These are phyloP conservation scores for Marchantia paleacea DNA, from an alignment of 225 moss, liverwort and hornwort genomes.

Conservation along the genomic window DNA sequence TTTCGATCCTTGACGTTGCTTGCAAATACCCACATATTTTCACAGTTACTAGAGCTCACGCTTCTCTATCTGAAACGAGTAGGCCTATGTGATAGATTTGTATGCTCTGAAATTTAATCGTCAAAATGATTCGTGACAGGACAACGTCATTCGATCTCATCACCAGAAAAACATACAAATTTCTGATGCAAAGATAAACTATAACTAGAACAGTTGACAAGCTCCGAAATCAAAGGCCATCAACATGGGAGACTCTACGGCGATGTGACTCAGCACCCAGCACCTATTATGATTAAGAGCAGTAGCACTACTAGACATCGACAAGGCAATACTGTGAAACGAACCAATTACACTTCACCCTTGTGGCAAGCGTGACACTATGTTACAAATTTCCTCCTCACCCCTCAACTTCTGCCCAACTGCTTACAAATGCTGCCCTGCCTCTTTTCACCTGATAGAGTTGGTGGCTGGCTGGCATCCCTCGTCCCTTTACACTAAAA, in stretches of 20 bases:
- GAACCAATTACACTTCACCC: slow-evolving; percentile 6
- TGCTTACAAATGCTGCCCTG: neutral
- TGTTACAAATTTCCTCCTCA: slow-evolving; percentile 23
- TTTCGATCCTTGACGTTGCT: neutral
- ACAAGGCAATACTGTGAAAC: neutral
- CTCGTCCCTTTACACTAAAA: slow-evolving; percentile 1
- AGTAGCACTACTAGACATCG: neutral
- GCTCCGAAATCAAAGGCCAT: too few relatives aligned
- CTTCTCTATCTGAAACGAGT: neutral
- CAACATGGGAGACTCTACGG: neutral
- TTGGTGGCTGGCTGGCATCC: slow-evolving; percentile 7
- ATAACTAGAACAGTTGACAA: too few relatives aligned
- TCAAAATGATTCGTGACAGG: neutral
- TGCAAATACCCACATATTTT: neutral
- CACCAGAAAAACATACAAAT: neutral
- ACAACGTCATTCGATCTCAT: neutral
- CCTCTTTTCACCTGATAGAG: neutral
- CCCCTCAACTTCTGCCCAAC: neutral
- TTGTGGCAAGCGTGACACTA: slow-evolving; percentile 21
- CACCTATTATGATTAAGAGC: neutral
- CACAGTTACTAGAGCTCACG: neutral
- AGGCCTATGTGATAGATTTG: neutral
- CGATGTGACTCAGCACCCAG: neutral
- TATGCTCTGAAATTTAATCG: neutral
- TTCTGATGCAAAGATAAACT: too few relatives aligned